Percentiles rank a stretch among this genome's conserved stretches.
These are phyloP conservation scores for Coniella vitis DNA, from an alignment of 2,329 filamentous ascomycete species.

Conservation along the genomic window DNA sequence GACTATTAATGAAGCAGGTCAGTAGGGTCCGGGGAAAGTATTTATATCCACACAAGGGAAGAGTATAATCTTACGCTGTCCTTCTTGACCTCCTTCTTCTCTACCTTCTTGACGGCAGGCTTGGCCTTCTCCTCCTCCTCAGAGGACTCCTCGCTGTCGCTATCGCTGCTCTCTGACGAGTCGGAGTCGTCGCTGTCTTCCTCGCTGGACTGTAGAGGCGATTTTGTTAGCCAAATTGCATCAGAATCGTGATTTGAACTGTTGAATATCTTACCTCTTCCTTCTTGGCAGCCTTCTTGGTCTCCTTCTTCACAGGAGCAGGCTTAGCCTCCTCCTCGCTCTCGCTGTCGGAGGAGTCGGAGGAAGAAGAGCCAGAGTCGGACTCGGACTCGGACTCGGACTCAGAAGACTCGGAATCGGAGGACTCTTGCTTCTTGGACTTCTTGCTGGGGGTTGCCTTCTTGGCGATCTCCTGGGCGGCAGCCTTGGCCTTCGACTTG, in stretches of 20 bases:
- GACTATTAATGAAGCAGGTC: constrained; percentile 2
- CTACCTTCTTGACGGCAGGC: constrained; percentile 19
- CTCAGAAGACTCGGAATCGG: constrained; percentile 28
- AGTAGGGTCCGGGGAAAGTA: neutral
- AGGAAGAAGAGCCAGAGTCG: constrained; percentile 28
- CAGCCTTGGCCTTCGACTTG: constrained; percentile 61
- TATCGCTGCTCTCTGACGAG: constrained; percentile 20
- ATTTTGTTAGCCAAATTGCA: neutral
- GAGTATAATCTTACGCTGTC: constrained; percentile 9
- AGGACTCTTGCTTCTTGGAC: constrained; percentile 36
- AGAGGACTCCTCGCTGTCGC: constrained; percentile 23
- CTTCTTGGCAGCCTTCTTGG: constrained; percentile 26
- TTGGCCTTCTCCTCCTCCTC: constrained; percentile 18
- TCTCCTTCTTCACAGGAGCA: constrained; percentile 21
- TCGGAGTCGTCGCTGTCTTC: constrained; percentile 23
- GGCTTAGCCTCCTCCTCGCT: constrained; percentile 22
- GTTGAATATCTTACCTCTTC: constrained; percentile 15
- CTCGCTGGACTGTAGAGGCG: neutral
- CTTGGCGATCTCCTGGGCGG: constrained; percentile 52
- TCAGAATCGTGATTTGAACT: neutral
- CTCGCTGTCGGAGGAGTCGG: constrained; percentile 26
- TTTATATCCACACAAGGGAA: too few species aligned
- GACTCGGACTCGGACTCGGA: constrained; percentile 25
- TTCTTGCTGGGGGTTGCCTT: constrained; percentile 43
- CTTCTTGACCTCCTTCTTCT: constrained; percentile 20